Conservation (phyloP, 257 asterid species). For the Solanum ossicruentum region DNA sequence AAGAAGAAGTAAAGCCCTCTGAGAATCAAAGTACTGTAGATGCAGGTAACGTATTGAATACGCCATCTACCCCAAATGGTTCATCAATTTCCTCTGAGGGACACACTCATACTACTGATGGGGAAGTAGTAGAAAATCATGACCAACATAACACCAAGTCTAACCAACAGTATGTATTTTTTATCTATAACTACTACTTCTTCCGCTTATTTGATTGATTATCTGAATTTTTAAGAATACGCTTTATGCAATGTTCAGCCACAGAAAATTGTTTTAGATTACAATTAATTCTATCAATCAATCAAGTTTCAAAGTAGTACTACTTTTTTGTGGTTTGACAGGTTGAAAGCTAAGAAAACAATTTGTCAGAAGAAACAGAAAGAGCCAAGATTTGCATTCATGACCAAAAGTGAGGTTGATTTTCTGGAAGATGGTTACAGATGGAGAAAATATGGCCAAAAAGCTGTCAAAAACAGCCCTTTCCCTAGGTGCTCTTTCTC, state of each 20-base stretch:
- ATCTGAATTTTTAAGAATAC: too few species aligned
- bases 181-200: not conserved
- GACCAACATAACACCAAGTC: slow-evolving; percentile 10
- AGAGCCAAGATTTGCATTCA: slow-evolving; percentile 71
- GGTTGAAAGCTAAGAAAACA: slow-evolving; percentile 48
- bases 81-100: slow-evolving; percentile 53
- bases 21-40: not conserved
- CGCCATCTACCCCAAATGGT: slow-evolving; percentile 52
- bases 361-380: slow-evolving; percentile 34
- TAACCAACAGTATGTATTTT: slow-evolving; percentile 24
- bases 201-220: not conserved
- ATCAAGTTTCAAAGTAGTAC: not conserved
- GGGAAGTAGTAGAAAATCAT: not conserved
- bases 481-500: slow-evolving; percentile 40
- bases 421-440: slow-evolving; percentile 75
- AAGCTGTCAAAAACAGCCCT: slow-evolving; percentile 83
- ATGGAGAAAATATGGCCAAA: slow-evolving; percentile 90
- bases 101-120: not conserved
- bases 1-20: not conserved
- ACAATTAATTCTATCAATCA: not conserved
- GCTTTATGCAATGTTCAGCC: too few species aligned
- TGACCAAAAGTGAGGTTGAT: slow-evolving; percentile 81
- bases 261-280: too few species aligned
- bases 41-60: slow-evolving; percentile 15
- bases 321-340: not conserved